These are phyloP conservation scores for Wilcoxina mikolae DNA, from an alignment of 495 filamentous ascomycete genomes.

Conservation along the genomic window DNA sequence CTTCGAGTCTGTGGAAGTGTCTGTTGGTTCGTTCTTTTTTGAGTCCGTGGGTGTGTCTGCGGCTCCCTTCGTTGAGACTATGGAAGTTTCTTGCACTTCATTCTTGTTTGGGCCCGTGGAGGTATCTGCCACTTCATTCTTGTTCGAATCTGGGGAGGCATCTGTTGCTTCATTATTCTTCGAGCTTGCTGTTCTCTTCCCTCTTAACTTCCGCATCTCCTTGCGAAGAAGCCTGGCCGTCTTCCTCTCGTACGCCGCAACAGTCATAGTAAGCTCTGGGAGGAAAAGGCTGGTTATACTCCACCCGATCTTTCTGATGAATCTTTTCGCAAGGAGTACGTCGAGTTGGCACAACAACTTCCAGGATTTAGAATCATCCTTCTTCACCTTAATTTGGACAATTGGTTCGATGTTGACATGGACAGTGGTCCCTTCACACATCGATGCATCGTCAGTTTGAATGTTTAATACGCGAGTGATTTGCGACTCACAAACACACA, in stretches of 20 bases:
- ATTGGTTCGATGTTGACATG: conserved; percentile 23
- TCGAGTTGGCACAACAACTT: not conserved
- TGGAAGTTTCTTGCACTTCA: not conserved
- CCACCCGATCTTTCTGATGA: conserved; percentile 11
- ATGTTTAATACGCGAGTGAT: not conserved
- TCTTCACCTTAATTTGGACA: not conserved
- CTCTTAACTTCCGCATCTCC: not conserved
- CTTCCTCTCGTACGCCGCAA: conserved; percentile 15
- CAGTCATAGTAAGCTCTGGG: conserved; percentile 21
- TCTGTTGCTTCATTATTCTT: no score
- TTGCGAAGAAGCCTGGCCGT: conserved; percentile 4
- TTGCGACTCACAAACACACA: conserved; percentile 7
- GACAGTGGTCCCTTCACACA: conserved; percentile 11
- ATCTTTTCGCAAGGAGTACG: not conserved
- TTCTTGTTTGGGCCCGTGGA: not conserved
- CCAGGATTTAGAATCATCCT: not conserved
- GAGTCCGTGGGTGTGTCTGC: not conserved
- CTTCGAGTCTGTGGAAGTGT: not conserved
- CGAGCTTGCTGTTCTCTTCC: no score
- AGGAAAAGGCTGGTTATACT: conserved; percentile 13
- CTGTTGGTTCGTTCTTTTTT: not conserved
- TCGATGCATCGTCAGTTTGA: not conserved
- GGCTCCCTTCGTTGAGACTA: not conserved
- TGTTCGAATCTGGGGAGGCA: no score
- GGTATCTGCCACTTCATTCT: no score